Evolutionary conservation across 140 eudicot genomes (phyloP).

Genomic region (Bidens hawaiensis): DNA sequence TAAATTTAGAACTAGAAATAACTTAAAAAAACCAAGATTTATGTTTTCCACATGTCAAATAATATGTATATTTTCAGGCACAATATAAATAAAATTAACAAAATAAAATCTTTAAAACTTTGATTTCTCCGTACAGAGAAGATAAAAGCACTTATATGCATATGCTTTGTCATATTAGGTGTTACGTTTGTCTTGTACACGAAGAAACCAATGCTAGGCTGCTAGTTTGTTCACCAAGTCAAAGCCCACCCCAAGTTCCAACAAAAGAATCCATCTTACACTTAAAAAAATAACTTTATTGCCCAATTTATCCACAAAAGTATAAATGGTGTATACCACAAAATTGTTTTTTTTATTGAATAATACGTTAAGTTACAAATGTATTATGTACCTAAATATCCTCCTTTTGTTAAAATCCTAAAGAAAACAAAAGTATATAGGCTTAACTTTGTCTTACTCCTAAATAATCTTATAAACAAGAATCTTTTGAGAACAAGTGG

Average conservation of each 20-base stretch:
- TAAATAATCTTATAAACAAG: neutral
- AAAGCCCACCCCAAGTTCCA: slow-evolving; percentile 5
- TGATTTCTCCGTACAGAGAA: slow-evolving; percentile 17
- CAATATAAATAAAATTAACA: neutral
- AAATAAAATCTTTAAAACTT: slow-evolving; percentile 4
- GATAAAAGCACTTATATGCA: slow-evolving; percentile 20
- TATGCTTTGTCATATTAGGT: slow-evolving; percentile 21
- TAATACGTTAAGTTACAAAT: too few species aligned
- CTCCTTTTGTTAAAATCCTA: neutral
- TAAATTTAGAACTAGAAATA: neutral
- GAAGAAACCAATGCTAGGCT: slow-evolving; percentile 37
- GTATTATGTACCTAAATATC: neutral
- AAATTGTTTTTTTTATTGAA: too few species aligned
- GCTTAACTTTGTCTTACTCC: slow-evolving; percentile 17
- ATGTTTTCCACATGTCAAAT: neutral
- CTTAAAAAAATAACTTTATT: neutral
- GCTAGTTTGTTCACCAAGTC: slow-evolving; percentile 8
- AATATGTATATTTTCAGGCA: neutral
- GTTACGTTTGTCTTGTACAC: slow-evolving; percentile 31
- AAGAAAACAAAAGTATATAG: slow-evolving; percentile 5
- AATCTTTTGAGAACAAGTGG: slow-evolving; percentile 11
- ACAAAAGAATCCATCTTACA: slow-evolving; percentile 5
- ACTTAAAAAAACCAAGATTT: slow-evolving; percentile 4
- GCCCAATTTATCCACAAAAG: neutral
- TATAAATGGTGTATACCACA: neutral